phyloP scores from a whole-genome alignment of 2,329 filamentous ascomycete species.

The Botrytis pseudocinerea region DNA sequence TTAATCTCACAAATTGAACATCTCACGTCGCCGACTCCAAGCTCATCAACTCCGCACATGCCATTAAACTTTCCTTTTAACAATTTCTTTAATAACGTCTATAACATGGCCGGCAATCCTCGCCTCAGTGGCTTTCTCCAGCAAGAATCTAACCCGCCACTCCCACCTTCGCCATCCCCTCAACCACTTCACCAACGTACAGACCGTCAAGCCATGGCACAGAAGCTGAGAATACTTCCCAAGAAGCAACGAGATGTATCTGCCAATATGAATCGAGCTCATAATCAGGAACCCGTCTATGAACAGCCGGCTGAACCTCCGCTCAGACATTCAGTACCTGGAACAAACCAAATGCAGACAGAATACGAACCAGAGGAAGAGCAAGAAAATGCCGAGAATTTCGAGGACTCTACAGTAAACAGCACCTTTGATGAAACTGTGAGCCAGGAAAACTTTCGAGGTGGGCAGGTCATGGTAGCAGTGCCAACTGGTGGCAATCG shows the following conservation, averaged over 20 bases:
- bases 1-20: neutral
- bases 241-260: conserved; percentile 12
- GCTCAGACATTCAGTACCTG: neutral
- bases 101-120: conserved; percentile 8
- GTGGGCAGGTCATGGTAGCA: neutral
- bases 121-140: neutral
- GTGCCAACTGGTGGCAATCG: neutral
- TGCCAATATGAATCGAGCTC: conserved; percentile 3
- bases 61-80: conserved; percentile 6
- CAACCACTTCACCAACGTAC: neutral
- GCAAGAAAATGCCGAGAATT: neutral
- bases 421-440: conserved; percentile 18
- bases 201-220: conserved; percentile 5
- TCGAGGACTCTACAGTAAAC: conserved; percentile 14
- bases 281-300: neutral
- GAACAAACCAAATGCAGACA: neutral
- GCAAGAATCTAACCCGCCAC: neutral
- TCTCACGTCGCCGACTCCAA: no score
- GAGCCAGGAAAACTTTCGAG: conserved; percentile 2
- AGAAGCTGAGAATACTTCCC: neutral
- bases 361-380: neutral
- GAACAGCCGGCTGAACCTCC: conserved; percentile 1
- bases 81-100: conserved; percentile 5
- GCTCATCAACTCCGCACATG: neutral
- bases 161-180: conserved; percentile 6